Evolutionary conservation across 1,284 basidiomycete species (phyloP).

Genomic region (Fomitiporia mediterranea): DNA sequence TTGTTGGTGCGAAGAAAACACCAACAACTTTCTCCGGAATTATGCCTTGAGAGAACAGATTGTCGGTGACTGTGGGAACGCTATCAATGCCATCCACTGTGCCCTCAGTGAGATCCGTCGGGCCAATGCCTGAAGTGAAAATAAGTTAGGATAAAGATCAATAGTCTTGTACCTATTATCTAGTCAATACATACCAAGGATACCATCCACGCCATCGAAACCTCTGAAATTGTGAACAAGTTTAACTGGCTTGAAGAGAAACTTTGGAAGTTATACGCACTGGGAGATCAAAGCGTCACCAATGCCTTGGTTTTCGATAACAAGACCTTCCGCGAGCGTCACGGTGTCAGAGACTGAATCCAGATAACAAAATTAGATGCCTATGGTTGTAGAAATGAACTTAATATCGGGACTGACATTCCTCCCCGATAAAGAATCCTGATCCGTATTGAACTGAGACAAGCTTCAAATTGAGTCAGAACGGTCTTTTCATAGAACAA

Average conservation of each 20-base stretch:
- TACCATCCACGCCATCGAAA: conserved; percentile 22
- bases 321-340: conserved; percentile 17
- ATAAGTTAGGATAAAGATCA: too few relatives aligned
- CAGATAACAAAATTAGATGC: neutral
- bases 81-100: conserved; percentile 20
- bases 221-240: conserved; percentile 1
- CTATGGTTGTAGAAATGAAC: neutral
- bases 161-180: too few relatives aligned
- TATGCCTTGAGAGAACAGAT: conserved; percentile 22
- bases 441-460: conserved; percentile 20
- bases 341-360: conserved; percentile 20
- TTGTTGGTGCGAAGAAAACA: conserved; percentile 25
- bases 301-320: conserved; percentile 22
- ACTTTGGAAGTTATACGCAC: neutral
- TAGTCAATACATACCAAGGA: too few relatives aligned
- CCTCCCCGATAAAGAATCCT: conserved; percentile 20
- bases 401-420: conserved; percentile 11
- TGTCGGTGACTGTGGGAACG: conserved; percentile 27
- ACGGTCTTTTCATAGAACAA: neutral
- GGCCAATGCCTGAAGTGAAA: too few relatives aligned
- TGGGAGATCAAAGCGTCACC: conserved; percentile 21
- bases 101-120: conserved; percentile 24
- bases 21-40: conserved; percentile 24
- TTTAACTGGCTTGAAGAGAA: neutral
- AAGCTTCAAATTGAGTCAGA: neutral